Conservation (phyloP, 352 stramenopile genomes). For the Phytopythium cucurbitacearum region DNA sequence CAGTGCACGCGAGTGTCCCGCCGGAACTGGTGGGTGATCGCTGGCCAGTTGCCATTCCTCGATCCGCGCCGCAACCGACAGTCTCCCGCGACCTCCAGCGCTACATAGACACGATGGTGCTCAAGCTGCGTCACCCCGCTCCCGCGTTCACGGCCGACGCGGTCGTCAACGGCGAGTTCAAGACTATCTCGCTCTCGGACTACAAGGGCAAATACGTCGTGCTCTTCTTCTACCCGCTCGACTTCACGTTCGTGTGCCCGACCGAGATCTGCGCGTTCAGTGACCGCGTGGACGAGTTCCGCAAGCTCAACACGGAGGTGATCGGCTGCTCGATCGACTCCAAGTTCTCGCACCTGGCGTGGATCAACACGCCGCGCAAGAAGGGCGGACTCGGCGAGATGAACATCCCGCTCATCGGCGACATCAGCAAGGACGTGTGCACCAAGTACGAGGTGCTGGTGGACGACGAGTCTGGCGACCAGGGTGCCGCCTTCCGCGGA, state of each 20-base stretch:
- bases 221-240: slow-evolving; percentile 91
- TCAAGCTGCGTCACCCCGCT: slow-evolving; percentile 63
- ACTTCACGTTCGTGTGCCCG: slow-evolving; percentile 91
- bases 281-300: slow-evolving; percentile 79
- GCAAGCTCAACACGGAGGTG: slow-evolving; percentile 72
- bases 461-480: slow-evolving; percentile 52
- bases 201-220: slow-evolving; percentile 90
- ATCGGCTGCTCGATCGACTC: slow-evolving; percentile 81
- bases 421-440: slow-evolving; percentile 85
- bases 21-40: too few species aligned
- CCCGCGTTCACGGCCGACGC: slow-evolving; percentile 75
- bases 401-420: slow-evolving; percentile 88
- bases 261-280: slow-evolving; percentile 91
- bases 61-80: too few species aligned
- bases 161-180: slow-evolving; percentile 82
- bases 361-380: slow-evolving; percentile 88
- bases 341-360: slow-evolving; percentile 86
- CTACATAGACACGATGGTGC: slow-evolving; percentile 26
- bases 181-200: slow-evolving; percentile 74
- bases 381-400: slow-evolving; percentile 87
- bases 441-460: slow-evolving; percentile 85
- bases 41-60: too few species aligned
- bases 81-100: not conserved
- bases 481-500: slow-evolving; percentile 77
- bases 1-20: too few species aligned